These are phyloP conservation scores for Aspergillus pseudoviridinutans DNA, from an alignment of 2,329 filamentous ascomycete genomes.

Conservation along the genomic window DNA sequence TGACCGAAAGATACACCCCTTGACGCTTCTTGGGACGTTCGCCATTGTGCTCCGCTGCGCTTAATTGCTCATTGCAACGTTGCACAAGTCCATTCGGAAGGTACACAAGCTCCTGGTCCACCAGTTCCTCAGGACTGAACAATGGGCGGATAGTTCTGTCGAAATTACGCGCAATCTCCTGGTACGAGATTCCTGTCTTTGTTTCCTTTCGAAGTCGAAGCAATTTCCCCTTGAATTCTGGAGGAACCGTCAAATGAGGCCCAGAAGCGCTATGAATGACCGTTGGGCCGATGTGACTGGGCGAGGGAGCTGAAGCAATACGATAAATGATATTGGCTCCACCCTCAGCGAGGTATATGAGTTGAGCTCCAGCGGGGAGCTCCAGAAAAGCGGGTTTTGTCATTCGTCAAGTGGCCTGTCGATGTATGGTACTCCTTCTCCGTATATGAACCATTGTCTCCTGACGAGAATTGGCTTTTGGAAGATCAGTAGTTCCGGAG, in stretches of 20 bases:
- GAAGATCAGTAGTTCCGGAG: neutral
- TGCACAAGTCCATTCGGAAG: conserved; percentile 43
- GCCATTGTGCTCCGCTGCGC: conserved; percentile 42
- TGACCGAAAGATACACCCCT: conserved; percentile 50
- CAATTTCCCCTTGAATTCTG: conserved; percentile 43
- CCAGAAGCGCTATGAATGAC: conserved; percentile 11
- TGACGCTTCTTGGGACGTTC: conserved; percentile 47
- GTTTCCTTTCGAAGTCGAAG: conserved; percentile 60
- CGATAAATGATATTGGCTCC: conserved; percentile 74
- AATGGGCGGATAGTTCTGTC: conserved; percentile 48
- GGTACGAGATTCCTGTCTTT: conserved; percentile 50
- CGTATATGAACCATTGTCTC: conserved; percentile 15
- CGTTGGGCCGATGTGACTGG: conserved; percentile 21
- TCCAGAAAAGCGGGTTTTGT: conserved; percentile 30
- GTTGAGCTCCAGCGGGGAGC: conserved; percentile 32
- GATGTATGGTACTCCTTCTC: conserved; percentile 8
- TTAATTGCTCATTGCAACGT: conserved; percentile 54
- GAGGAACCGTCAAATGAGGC: conserved; percentile 17
- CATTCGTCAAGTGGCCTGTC: conserved; percentile 24
- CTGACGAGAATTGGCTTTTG: conserved; percentile 3
- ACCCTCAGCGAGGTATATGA: conserved; percentile 60
- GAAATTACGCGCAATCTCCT: conserved; percentile 41
- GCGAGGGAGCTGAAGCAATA: conserved; percentile 43
- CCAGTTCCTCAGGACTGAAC: conserved; percentile 53
- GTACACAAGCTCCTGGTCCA: conserved; percentile 53